A percentile compares a stretch with the other conserved stretches of the same genome.
Conservation (phyloP, 208 protist genomes). For the Leishmania gerbilli region DNA sequence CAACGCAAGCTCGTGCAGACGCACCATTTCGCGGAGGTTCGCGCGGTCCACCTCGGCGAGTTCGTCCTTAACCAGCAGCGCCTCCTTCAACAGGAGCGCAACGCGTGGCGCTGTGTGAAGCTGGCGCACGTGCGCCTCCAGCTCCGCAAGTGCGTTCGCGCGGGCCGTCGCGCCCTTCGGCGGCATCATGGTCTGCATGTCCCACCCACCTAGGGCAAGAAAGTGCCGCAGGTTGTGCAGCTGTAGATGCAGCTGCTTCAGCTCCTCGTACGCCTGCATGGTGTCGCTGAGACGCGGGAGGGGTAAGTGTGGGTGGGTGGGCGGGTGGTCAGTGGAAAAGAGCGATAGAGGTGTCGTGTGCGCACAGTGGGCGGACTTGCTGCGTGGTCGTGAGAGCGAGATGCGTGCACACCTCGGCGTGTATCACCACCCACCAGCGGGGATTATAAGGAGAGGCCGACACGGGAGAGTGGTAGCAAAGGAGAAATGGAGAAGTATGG, state of each 20-base stretch:
- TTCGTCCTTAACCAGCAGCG: not conserved
- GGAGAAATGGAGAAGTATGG: not conserved
- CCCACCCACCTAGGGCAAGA: conserved; percentile 41
- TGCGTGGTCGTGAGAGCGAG: not conserved
- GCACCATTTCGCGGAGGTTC: conserved; percentile 2
- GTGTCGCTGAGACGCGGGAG: not conserved
- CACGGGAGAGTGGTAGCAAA: not conserved
- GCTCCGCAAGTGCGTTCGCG: conserved; percentile 32
- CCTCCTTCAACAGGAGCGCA: conserved; percentile 6
- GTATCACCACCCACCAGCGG: not conserved
- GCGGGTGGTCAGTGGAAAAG: not conserved
- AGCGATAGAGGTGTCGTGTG: not conserved
- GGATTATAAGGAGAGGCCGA: not conserved
- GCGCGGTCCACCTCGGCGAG: not conserved
- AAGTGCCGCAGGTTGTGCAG: conserved; percentile 51
- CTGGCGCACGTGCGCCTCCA: not conserved
- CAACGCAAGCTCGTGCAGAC: not conserved
- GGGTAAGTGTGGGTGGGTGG: not conserved
- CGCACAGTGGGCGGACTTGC: not conserved
- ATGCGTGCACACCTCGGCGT: not conserved
- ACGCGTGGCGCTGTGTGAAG: not conserved
- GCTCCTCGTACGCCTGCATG: conserved; percentile 44
- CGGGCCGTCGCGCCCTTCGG: conserved; percentile 41
- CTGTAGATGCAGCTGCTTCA: conserved; percentile 43
- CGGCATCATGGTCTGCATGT: conserved; percentile 64